Evolutionary conservation across 2,329 filamentous ascomycete genomes (phyloP).

Genomic region (Fusarium algeriense): DNA sequence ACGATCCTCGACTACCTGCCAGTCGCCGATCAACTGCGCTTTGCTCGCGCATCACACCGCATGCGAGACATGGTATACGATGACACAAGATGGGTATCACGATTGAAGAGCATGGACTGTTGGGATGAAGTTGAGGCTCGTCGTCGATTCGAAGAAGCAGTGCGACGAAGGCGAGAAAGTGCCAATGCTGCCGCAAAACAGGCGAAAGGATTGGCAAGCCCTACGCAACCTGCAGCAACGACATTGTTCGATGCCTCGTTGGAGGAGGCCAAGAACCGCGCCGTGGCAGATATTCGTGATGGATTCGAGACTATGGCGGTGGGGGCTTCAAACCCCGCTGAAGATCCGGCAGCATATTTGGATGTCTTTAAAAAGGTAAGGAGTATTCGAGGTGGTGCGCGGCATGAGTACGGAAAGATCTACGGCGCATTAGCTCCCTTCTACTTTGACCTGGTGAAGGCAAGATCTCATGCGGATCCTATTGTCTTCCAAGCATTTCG

Average conservation of each 20-base stretch:
- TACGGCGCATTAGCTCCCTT: slow-evolving; percentile 91
- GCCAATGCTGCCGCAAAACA: slow-evolving; percentile 40
- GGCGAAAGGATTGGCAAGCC: slow-evolving; percentile 26
- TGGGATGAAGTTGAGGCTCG: slow-evolving; percentile 94
- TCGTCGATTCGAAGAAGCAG: slow-evolving; percentile 79
- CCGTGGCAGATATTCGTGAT: slow-evolving; percentile 59
- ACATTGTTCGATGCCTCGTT: slow-evolving; percentile 80
- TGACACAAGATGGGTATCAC: slow-evolving; percentile 92
- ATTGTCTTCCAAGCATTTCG: slow-evolving; percentile 87
- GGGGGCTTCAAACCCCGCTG: slow-evolving; percentile 59
- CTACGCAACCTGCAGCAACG: slow-evolving; percentile 48
- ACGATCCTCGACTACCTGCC: slow-evolving; percentile 91
- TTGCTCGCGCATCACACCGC: slow-evolving; percentile 84
- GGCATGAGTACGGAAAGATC: slow-evolving; percentile 90
- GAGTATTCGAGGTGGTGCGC: slow-evolving; percentile 86
- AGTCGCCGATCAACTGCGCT: slow-evolving; percentile 84
- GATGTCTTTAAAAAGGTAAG: slow-evolving; percentile 76
- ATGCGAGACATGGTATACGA: slow-evolving; percentile 99
- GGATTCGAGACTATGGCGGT: slow-evolving; percentile 85
- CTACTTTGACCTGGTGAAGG: slow-evolving; percentile 83
- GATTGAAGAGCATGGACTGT: slow-evolving; percentile 85
- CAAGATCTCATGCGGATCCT: slow-evolving; percentile 81
- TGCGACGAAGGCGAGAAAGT: slow-evolving; percentile 71
- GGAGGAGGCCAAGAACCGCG: slow-evolving; percentile 70
- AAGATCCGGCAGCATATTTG: slow-evolving; percentile 74